These are phyloP conservation scores for Oryza coarctata DNA, from an alignment of 176 grass and related monocot genomes.

Conservation along the genomic window DNA sequence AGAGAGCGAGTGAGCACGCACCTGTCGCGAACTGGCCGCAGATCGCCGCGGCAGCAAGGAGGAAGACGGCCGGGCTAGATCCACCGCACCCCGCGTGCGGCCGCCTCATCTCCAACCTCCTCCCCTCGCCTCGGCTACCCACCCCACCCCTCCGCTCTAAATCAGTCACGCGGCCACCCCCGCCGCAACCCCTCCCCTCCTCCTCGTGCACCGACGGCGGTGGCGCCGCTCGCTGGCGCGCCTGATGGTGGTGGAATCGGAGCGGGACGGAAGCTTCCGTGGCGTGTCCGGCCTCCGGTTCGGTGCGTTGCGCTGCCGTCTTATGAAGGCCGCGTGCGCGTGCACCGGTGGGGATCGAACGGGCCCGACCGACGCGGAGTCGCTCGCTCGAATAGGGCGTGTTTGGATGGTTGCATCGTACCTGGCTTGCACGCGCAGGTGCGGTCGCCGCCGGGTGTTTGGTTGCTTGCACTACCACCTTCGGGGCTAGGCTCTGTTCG, in stretches of 20 bases:
- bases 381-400: no score
- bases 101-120: constrained; percentile 43
- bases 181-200: not conserved
- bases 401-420: no score
- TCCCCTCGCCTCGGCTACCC: not conserved
- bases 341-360: no score
- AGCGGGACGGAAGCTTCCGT: not conserved
- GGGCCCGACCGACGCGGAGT: no score
- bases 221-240: no score
- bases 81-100: constrained; percentile 32
- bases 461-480: no score
- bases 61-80: constrained; percentile 34
- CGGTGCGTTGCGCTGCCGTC: no score
- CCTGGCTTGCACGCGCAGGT: no score
- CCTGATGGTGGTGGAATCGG: constrained; percentile 14
- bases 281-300: no score
- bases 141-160: not conserved
- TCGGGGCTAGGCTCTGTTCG: no score
- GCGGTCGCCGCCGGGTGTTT: no score
- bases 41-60: constrained; percentile 45
- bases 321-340: no score
- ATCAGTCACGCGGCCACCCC: not conserved
- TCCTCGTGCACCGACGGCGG: not conserved
- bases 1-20: constrained; percentile 5
- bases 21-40: constrained; percentile 45